Evolutionary conservation across 306 rosid species (phyloP).

Genomic region (Medicago lupulina): DNA sequence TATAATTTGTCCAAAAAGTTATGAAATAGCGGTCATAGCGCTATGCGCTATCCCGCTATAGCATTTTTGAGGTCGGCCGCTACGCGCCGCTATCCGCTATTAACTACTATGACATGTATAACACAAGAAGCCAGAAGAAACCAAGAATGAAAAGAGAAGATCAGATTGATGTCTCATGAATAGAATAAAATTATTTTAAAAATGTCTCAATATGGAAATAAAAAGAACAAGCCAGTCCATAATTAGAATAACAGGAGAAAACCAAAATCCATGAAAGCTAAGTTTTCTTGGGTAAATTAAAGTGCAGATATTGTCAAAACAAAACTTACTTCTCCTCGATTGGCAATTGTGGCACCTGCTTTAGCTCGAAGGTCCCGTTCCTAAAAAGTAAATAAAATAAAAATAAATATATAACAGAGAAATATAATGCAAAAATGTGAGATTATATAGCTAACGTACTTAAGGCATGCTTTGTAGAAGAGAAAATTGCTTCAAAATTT

Average conservation of each 20-base stretch:
- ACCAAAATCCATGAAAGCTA: constrained; percentile 23
- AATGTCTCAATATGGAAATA: neutral
- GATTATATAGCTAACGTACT: constrained; percentile 13
- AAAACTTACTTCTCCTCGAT: constrained; percentile 71
- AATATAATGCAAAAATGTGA: constrained; percentile 21
- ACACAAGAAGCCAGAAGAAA: neutral
- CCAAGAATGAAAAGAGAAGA: neutral
- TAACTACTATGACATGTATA: too few relatives aligned
- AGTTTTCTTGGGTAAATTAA: constrained; percentile 28
- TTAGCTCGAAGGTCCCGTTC: constrained; percentile 56
- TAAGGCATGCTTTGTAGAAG: constrained; percentile 20
- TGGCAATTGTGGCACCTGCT: constrained; percentile 66
- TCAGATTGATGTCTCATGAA: neutral
- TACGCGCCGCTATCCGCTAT: too few relatives aligned
- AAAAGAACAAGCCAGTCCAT: constrained; percentile 12
- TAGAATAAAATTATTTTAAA: neutral
- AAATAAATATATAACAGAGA: constrained; percentile 14
- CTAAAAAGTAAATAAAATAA: constrained; percentile 50
- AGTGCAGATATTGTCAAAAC: constrained; percentile 33
- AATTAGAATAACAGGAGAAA: constrained; percentile 30
- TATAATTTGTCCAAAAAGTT: too few relatives aligned
- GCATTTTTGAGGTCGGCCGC: too few relatives aligned
- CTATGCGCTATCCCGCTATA: too few relatives aligned
- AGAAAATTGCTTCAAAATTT: constrained; percentile 34
- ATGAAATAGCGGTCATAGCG: too few relatives aligned